Percentiles rank a stretch among this genome's conserved stretches.
Conservation (phyloP, 202 grass and related monocot species). For the Musa balbisiana region DNA sequence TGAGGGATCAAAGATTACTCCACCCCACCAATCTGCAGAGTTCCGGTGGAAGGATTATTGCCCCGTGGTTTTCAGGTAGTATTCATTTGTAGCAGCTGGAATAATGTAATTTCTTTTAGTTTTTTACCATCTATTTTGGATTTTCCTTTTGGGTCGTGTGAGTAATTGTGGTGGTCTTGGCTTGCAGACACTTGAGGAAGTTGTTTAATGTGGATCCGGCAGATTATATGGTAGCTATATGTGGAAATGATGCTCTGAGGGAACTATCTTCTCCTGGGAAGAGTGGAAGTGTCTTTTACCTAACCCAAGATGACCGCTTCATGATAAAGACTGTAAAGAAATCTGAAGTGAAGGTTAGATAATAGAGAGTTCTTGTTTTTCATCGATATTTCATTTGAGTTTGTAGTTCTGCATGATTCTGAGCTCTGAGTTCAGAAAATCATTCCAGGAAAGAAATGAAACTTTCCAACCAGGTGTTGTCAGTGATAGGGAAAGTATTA, state of each 20-base stretch:
- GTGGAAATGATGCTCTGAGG: conserved; percentile 78
- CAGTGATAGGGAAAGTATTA: background rate
- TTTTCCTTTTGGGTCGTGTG: conserved; percentile 14
- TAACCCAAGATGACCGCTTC: conserved; percentile 87
- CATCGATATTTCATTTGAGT: too few relatives aligned
- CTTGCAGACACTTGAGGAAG: conserved; percentile 85
- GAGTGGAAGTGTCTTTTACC: conserved; percentile 97
- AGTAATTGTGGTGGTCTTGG: background rate
- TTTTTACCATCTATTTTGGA: background rate
- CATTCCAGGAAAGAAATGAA: too few relatives aligned
- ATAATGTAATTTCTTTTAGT: background rate
- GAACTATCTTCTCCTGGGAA: conserved; percentile 97
- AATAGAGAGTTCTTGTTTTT: too few relatives aligned
- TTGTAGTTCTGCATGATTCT: too few relatives aligned
- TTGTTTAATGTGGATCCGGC: conserved; percentile 85
- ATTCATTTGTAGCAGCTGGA: background rate
- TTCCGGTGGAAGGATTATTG: conserved; percentile 99
- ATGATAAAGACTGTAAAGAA: conserved; percentile 98
- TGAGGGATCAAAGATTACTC: conserved; percentile 82
- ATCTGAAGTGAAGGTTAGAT: conserved; percentile 95
- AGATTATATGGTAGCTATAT: conserved; percentile 97
- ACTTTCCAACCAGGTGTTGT: too few relatives aligned
- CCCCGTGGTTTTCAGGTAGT: conserved; percentile 86
- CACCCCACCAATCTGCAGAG: conserved; percentile 65
- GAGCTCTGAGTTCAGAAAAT: too few relatives aligned